phyloP scores from a whole-genome alignment of 1,284 basidiomycete species.

The Ganoderma multipileum region DNA sequence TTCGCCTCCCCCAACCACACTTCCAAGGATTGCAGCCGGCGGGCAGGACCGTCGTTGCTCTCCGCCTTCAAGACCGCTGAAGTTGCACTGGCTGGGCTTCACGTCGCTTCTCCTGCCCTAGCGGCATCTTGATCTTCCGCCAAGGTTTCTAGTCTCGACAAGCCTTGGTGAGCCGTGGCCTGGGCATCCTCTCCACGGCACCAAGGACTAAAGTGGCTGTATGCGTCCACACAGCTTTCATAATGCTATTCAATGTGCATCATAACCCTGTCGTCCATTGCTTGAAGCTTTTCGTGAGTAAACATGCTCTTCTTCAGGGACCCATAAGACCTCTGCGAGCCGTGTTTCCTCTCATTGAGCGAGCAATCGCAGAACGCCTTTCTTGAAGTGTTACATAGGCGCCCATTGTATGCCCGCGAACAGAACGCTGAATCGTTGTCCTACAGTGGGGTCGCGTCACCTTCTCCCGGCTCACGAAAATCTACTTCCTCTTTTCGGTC shows the following conservation, averaged over 20 bases:
- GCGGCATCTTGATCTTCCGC: slow-evolving; percentile 45
- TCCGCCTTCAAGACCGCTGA: slow-evolving; percentile 24
- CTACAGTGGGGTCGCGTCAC: slow-evolving; percentile 74
- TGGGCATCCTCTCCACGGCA: slow-evolving; percentile 12
- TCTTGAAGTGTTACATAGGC: not conserved
- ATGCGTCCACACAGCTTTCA: slow-evolving; percentile 11
- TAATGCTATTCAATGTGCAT: slow-evolving; percentile 27
- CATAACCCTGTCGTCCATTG: slow-evolving; percentile 50
- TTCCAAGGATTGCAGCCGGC: slow-evolving; percentile 39
- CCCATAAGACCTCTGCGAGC: not conserved
- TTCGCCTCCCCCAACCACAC: slow-evolving; percentile 37
- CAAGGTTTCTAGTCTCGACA: slow-evolving; percentile 37
- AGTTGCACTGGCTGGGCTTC: slow-evolving; percentile 39
- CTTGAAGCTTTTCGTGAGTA: slow-evolving; percentile 60
- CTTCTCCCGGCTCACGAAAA: slow-evolving; percentile 66
- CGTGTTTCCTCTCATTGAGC: not conserved
- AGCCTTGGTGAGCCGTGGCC: slow-evolving; percentile 25
- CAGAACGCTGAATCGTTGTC: slow-evolving; percentile 19
- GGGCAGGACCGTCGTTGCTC: slow-evolving; percentile 59
- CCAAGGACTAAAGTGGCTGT: slow-evolving; percentile 3
- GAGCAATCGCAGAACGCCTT: not conserved
- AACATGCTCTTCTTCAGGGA: not conserved
- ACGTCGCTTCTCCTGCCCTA: slow-evolving; percentile 49
- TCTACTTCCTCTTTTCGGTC: slow-evolving; percentile 73
- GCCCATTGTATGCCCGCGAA: not conserved